phyloP scores from a whole-genome alignment of 495 filamentous ascomycete species.

The Chlorociboria aeruginascens region DNA sequence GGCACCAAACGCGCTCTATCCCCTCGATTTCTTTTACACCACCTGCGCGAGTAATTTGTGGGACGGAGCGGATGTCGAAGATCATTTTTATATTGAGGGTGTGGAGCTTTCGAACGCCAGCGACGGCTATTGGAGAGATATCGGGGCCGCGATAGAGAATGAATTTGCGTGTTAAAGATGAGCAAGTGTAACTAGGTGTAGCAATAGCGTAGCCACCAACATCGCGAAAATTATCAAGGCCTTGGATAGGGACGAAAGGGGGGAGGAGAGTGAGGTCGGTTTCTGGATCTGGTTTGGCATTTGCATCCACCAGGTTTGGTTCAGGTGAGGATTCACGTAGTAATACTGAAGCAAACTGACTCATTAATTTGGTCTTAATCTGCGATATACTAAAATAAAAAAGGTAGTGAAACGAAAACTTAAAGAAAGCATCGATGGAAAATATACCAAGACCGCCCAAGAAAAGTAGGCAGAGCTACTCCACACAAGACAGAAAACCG shows the following conservation, averaged over 20 bases:
- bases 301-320: too few species aligned
- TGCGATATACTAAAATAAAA: too few species aligned
- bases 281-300: too few species aligned
- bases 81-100: conserved; percentile 25
- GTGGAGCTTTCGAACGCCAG: conserved; percentile 22
- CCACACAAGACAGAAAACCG: too few species aligned
- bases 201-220: conserved; percentile 19
- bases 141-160: conserved; percentile 28
- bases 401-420: too few species aligned
- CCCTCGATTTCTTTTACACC: conserved; percentile 22
- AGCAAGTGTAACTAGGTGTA: neutral
- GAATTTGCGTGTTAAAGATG: conserved; percentile 12
- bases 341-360: too few species aligned
- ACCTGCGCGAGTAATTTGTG: conserved; percentile 21
- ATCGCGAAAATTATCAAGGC: conserved; percentile 28
- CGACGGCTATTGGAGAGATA: conserved; percentile 20
- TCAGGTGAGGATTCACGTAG: too few species aligned
- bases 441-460: too few species aligned
- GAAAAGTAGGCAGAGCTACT: too few species aligned
- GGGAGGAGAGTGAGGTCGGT: conserved; percentile 9
- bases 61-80: conserved; percentile 33
- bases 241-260: conserved; percentile 23
- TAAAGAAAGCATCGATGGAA: too few species aligned
- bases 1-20: conserved; percentile 25
- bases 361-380: too few species aligned